phyloP scores from a whole-genome alignment of 345 rosid species.

The Moringa oleifera region DNA sequence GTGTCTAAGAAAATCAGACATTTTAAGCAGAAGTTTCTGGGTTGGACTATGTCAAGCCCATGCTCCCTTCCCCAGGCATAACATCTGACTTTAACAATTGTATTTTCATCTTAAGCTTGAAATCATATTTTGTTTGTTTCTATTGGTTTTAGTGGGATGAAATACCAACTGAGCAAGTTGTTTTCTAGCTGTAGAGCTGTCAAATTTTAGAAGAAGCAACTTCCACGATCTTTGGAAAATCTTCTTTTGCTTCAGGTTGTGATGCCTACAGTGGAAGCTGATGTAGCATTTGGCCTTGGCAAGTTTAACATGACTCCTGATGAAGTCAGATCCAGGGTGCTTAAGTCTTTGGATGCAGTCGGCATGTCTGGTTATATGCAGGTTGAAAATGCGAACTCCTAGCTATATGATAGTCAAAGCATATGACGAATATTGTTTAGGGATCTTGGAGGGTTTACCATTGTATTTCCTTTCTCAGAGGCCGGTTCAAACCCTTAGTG shows the following conservation, averaged over 20 bases:
- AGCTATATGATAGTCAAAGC: background rate
- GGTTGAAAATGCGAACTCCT: conserved; percentile 25
- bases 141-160: background rate
- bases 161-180: background rate
- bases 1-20: too few relatives aligned
- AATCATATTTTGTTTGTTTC: background rate
- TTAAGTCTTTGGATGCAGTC: conserved; percentile 64
- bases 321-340: conserved; percentile 63
- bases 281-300: conserved; percentile 93
- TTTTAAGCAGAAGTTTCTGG: too few relatives aligned
- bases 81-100: conserved; percentile 1
- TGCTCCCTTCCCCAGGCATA: too few relatives aligned
- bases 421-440: background rate
- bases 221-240: background rate
- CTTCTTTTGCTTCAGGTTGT: conserved; percentile 52
- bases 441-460: background rate
- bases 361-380: conserved; percentile 66
- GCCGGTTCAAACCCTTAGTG: conserved; percentile 93
- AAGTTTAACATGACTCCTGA: conserved; percentile 47
- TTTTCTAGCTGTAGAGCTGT: background rate
- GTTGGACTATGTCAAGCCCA: too few relatives aligned
- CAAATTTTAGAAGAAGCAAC: background rate
- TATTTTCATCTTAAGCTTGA: background rate
- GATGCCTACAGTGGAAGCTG: conserved; percentile 96
- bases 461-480: conserved; percentile 40